A percentile compares a stretch with the other conserved stretches of the same genome.
Evolutionary conservation across 768 basidiomycete species (phyloP).

Genomic region (Mycena indigotica): DNA sequence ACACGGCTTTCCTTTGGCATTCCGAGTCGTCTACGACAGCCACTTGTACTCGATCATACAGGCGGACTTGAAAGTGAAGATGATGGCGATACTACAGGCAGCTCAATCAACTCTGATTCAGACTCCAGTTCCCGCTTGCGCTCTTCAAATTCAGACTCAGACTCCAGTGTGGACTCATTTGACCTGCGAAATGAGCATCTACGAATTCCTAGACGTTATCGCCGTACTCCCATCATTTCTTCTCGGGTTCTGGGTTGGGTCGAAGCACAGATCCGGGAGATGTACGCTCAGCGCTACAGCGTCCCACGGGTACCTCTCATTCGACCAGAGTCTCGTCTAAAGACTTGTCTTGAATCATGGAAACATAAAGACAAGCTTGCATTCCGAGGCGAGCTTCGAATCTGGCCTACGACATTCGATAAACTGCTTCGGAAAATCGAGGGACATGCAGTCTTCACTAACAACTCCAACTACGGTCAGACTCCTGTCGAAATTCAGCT

Average conservation of each 20-base stretch:
- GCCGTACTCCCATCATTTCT: background rate
- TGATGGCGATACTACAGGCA: background rate
- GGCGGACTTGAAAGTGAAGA: too few relatives aligned
- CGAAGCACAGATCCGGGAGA: background rate
- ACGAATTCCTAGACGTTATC: background rate
- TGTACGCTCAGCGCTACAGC: conserved; percentile 4
- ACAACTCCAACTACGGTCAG: conserved; percentile 11
- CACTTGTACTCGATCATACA: too few relatives aligned
- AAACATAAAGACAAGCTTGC: background rate
- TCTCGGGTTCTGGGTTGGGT: conserved; percentile 1
- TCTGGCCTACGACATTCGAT: conserved; percentile 1
- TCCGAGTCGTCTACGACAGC: too few relatives aligned
- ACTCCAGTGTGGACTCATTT: background rate
- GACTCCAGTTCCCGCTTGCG: background rate
- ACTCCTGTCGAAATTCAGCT: conserved; percentile 22
- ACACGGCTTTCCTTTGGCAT: too few relatives aligned
- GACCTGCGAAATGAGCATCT: background rate
- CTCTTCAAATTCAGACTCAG: too few relatives aligned
- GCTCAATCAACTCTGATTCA: background rate
- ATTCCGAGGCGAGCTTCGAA: background rate
- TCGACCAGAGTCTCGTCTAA: background rate
- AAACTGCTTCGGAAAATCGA: conserved; percentile 1
- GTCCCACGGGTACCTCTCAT: background rate
- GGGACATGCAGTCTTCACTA: conserved; percentile 5
- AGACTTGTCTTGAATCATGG: conserved; percentile 1